Evolutionary conservation across 176 grass and related monocot genomes (phyloP).

Genomic region (Alloteropsis semialata): DNA sequence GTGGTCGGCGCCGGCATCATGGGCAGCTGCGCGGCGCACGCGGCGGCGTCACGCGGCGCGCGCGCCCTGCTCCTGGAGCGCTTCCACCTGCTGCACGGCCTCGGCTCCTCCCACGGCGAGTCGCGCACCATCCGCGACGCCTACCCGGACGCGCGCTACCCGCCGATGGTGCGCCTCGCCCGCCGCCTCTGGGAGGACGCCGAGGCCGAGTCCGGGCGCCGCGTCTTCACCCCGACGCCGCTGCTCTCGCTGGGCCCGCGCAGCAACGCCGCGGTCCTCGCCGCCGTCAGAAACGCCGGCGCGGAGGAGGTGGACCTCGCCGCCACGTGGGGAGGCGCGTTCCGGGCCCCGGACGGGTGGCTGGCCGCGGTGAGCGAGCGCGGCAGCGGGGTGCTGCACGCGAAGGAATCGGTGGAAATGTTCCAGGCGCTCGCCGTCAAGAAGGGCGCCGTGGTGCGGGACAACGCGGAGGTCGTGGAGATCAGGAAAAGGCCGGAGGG

Average conservation of each 20-base stretch:
- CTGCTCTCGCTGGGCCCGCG: conserved; percentile 47
- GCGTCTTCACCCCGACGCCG: conserved; percentile 52
- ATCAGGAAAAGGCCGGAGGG: conserved; percentile 17
- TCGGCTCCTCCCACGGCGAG: conserved; percentile 71
- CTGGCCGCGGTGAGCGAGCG: conserved; percentile 32
- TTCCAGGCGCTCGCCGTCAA: conserved; percentile 57
- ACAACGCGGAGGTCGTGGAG: conserved; percentile 39
- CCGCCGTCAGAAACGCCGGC: neutral
- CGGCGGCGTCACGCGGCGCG: conserved; percentile 34
- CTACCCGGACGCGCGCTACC: conserved; percentile 62
- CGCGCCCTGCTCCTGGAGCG: conserved; percentile 55
- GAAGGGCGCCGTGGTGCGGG: conserved; percentile 46
- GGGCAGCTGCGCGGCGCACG: conserved; percentile 84
- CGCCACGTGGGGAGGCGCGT: conserved; percentile 38
- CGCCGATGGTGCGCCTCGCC: conserved; percentile 49
- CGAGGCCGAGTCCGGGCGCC: conserved; percentile 44
- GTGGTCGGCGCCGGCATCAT: conserved; percentile 76
- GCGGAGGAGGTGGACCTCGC: neutral
- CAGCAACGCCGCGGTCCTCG: neutral
- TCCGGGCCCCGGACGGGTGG: conserved; percentile 48
- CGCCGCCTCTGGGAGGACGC: conserved; percentile 43
- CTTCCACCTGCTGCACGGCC: conserved; percentile 70
- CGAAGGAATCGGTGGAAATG: conserved; percentile 70
- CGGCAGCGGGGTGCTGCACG: conserved; percentile 42
- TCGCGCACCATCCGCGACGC: conserved; percentile 71